phyloP scores from a whole-genome alignment of 2,329 filamentous ascomycete species.

The Phoma sp. region DNA sequence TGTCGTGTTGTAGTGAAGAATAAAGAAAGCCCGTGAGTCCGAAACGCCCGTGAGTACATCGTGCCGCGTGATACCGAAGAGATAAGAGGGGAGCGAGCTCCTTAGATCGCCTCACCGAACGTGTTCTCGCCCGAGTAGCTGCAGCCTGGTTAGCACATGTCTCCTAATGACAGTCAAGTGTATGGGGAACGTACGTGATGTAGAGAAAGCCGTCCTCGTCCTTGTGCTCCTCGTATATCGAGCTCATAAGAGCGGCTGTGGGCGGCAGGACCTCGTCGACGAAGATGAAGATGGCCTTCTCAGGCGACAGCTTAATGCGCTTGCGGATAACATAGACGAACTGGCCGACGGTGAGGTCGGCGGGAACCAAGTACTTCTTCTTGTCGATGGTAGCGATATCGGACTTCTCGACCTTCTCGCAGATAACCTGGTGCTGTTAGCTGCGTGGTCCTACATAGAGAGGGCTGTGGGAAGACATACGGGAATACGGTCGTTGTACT shows the following conservation, averaged over 20 bases:
- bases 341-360: conserved; percentile 97
- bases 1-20: conserved; percentile 28
- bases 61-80: conserved; percentile 30
- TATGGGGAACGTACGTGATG: conserved; percentile 74
- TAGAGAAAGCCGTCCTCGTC: conserved; percentile 89
- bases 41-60: conserved; percentile 38
- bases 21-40: conserved; percentile 34
- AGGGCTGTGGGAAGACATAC: conserved; percentile 64
- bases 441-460: not conserved
- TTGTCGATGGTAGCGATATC: conserved; percentile 99
- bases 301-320: conserved; percentile 98
- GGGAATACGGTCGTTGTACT: conserved; percentile 97
- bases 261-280: conserved; percentile 97
- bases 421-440: conserved; percentile 74
- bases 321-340: conserved; percentile 99
- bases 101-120: conserved; percentile 69
- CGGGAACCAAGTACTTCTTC: conserved; percentile 99
- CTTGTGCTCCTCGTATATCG: conserved; percentile 99
- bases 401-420: conserved; percentile 70
- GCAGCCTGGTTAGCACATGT: conserved; percentile 31
- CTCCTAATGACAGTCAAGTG: not conserved
- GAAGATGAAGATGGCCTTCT: conserved; percentile 99
- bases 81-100: conserved; percentile 19
- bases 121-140: conserved; percentile 99
- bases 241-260: conserved; percentile 97